These are phyloP conservation scores for Jimgerdemannia lactiflua DNA, from an alignment of 192 early-diverging fungal genomes.

Conservation along the genomic window DNA sequence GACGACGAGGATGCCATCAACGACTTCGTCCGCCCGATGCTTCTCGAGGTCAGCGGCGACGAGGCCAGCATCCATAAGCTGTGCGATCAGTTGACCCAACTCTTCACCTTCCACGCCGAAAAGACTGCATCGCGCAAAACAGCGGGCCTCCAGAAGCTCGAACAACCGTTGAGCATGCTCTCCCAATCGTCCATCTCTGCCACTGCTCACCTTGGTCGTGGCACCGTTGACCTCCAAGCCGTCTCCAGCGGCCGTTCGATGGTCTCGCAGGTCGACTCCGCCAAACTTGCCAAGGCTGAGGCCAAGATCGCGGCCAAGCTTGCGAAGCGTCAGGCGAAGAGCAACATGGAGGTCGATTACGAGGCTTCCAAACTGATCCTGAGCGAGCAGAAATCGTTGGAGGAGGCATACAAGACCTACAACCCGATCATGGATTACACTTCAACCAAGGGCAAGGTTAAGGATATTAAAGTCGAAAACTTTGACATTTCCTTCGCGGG, in stretches of 20 bases:
- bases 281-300: constrained; percentile 91
- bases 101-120: constrained; percentile 41
- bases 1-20: constrained; percentile 57
- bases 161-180: constrained; percentile 69
- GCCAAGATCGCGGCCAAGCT: constrained; percentile 89
- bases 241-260: constrained; percentile 60
- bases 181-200: constrained; percentile 58
- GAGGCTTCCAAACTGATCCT: constrained; percentile 69
- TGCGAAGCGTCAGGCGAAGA: constrained; percentile 70
- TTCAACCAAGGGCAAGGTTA: constrained; percentile 76
- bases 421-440: constrained; percentile 89
- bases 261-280: constrained; percentile 70
- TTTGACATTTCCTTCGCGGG: constrained; percentile 97
- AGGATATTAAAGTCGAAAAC: constrained; percentile 95
- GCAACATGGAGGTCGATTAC: constrained; percentile 49
- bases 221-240: constrained; percentile 63
- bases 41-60: constrained; percentile 66
- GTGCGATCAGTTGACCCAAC: constrained; percentile 64
- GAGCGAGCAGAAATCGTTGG: constrained; percentile 53
- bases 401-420: constrained; percentile 77
- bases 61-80: constrained; percentile 60
- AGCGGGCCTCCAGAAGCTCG: constrained; percentile 52
- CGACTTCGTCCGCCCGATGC: constrained; percentile 66
- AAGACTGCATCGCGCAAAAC: constrained; percentile 30
- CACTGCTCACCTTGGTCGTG: constrained; percentile 39